phyloP scores from a whole-genome alignment of 148 eudicot genomes.

The Rhododendron williamsianum region DNA sequence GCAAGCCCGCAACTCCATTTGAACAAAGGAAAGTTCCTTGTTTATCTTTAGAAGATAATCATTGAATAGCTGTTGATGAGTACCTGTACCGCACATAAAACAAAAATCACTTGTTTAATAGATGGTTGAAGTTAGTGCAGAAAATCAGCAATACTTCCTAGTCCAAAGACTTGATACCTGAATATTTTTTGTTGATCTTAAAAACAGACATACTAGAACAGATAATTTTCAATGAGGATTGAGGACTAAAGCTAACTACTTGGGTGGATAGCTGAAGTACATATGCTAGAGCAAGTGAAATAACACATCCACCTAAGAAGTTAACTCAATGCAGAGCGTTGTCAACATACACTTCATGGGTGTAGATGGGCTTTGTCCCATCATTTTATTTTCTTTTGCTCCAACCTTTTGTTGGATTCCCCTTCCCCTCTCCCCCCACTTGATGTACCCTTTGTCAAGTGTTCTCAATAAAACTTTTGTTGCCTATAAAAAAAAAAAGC shows the following conservation, averaged over 20 bases:
- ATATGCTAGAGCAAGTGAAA: not conserved
- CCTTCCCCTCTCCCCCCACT: too few relatives aligned
- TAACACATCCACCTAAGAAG: not conserved
- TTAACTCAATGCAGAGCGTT: not conserved
- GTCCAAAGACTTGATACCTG: not conserved
- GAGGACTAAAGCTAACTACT: not conserved
- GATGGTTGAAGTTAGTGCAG: not conserved
- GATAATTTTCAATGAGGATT: not conserved
- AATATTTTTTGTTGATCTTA: not conserved
- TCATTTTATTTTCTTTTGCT: too few relatives aligned
- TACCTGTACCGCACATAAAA: conserved; percentile 30
- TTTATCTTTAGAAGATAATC: conserved; percentile 70
- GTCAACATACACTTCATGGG: not conserved
- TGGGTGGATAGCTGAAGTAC: not conserved
- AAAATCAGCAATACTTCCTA: not conserved
- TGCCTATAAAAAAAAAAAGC: too few relatives aligned
- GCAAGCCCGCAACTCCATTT: conserved; percentile 82
- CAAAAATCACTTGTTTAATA: not conserved
- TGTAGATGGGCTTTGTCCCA: too few relatives aligned
- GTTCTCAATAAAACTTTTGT: too few relatives aligned
- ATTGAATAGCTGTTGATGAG: conserved; percentile 41
- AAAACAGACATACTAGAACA: not conserved
- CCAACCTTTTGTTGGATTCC: too few relatives aligned
- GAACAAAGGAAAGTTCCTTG: conserved; percentile 64
- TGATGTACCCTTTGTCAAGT: too few relatives aligned